These are phyloP conservation scores for Schwanniomyces occidentalis DNA, from an alignment of 805 yeast species.

Conservation along the genomic window DNA sequence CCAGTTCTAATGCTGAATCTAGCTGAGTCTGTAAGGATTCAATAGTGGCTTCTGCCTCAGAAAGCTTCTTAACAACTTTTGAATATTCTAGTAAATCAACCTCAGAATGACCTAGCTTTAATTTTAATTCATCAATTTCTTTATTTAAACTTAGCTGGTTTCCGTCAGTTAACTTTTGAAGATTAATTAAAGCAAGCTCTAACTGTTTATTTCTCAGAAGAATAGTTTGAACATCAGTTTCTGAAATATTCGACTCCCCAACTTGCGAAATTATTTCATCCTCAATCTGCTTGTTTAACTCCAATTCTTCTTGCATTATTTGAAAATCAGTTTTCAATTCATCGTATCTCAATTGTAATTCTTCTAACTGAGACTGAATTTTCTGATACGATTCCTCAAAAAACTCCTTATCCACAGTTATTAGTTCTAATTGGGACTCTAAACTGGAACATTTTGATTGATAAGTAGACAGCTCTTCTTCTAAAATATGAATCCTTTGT, in stretches of 20 bases:
- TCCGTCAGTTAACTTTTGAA: constrained; percentile 26
- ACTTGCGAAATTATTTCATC: constrained; percentile 24
- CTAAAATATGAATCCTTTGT: constrained; percentile 15
- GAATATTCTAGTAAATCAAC: constrained; percentile 1
- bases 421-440: constrained; percentile 28
- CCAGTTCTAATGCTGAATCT: constrained; percentile 37
- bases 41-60: constrained; percentile 25
- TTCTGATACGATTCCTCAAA: constrained; percentile 32
- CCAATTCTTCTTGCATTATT: constrained; percentile 35
- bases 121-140: constrained; percentile 17
- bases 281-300: constrained; percentile 38
- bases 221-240: constrained; percentile 19
- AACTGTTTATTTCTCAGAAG: constrained; percentile 36
- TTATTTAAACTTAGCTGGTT: constrained; percentile 22
- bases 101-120: constrained; percentile 2
- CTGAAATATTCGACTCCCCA: constrained; percentile 12
- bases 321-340: constrained; percentile 30
- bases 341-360: constrained; percentile 28
- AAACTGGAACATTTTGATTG: constrained; percentile 7
- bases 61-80: constrained; percentile 6
- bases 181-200: constrained; percentile 41
- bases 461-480: constrained; percentile 9
- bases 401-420: constrained; percentile 46
- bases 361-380: constrained; percentile 23
- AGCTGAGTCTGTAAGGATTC: constrained; percentile 28